Base-by-base conservation (phyloP, 2,329 filamentous ascomycete species). In the Meredithiella fracta region DNA sequence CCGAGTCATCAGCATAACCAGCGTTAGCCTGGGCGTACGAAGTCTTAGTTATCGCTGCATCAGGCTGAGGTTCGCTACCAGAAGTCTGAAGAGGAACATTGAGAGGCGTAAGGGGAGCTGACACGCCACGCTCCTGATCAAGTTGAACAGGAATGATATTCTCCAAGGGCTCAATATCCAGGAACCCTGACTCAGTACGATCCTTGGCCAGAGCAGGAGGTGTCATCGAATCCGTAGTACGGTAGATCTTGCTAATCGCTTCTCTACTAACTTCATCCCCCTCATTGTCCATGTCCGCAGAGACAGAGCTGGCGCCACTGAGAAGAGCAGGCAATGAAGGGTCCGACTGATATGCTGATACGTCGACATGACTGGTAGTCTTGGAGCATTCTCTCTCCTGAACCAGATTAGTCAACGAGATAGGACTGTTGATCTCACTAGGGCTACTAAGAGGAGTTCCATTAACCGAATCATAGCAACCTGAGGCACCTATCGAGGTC, bases 251-350 rank as follows among this genome's bases (percentile, higher is more conserved):
- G 1, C 70, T 66, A 5, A 76, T 67, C 4, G 71, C 67, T 3
- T 72, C 73, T 8, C 75, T 76, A 55, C 73, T 67, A 2, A 81
- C 67, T 40, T 80, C 77, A 51, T 83, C 80, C 1, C 74, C 77
- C 1, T 51, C 49, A 29, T 29, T 34, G 60, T 83, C 80, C 22
- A 75, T 69, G 61, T 82, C 80, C 1, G 76, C 78, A 14, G 78
- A 83, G 8, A 82, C 73, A 1, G 80, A 83, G 62, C 79, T 82
- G 7, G 79, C 77, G 9, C 79, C 77, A 57, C 79, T 83, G 9
- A 83, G 69, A 6, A 83, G 67, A 5, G 79, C 79, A 9, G 80
- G 80, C 2, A 83, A 66, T 3, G 80, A 83, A 0, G 79, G 79
- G 54, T 83, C 79, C 2, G 79, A 83, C 56, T 77, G 77, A 64